Evolutionary conservation across 345 rosid genomes (phyloP).

Genomic region (Sonneratia alba): DNA sequence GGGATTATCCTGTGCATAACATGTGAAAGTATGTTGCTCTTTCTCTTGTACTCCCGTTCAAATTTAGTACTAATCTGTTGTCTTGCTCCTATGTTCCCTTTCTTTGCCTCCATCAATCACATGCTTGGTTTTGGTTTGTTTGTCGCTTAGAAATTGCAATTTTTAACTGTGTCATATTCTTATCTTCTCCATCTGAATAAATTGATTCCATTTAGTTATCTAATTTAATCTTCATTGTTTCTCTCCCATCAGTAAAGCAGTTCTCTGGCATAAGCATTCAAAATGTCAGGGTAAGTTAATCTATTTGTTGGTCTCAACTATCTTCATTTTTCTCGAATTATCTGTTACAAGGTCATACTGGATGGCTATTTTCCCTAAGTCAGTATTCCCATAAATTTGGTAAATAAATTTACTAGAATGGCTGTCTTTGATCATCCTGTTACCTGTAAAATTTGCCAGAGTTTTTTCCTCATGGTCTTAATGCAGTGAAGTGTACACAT

Average conservation of each 20-base stretch:
- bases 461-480: not conserved
- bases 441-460: not conserved
- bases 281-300: slow-evolving; percentile 11
- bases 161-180: too few relatives aligned
- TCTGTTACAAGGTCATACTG: not conserved
- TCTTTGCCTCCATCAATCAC: too few relatives aligned
- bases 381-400: not conserved
- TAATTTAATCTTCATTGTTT: not conserved
- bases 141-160: too few relatives aligned
- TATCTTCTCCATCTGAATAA: not conserved
- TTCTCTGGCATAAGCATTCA: not conserved
- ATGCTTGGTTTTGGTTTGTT: too few relatives aligned
- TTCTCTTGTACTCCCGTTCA: too few relatives aligned
- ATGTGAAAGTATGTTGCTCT: too few relatives aligned
- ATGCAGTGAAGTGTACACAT: not conserved
- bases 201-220: not conserved
- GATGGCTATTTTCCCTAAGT: not conserved
- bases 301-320: not conserved
- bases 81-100: too few relatives aligned
- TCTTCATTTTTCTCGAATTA: not conserved
- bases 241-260: slow-evolving; percentile 5
- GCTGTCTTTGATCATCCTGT: not conserved
- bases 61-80: too few relatives aligned
- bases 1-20: too few relatives aligned
- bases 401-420: not conserved